Conservation (phyloP, 768 basidiomycete species). For the Kwoniella sp. region DNA sequence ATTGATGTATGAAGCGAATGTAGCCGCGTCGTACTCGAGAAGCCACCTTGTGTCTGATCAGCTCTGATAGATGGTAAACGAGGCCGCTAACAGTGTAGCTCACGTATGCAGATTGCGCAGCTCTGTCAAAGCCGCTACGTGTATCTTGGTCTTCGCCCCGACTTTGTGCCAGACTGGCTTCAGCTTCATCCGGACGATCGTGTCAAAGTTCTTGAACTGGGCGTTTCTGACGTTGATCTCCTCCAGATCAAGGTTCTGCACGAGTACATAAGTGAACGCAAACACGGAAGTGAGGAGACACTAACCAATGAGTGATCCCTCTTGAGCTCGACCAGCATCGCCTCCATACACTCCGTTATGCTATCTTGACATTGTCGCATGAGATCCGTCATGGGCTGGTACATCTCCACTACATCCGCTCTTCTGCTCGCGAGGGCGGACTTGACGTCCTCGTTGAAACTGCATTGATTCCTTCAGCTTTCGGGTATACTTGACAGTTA, state of each 20-base stretch:
- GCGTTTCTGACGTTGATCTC: constrained; percentile 88
- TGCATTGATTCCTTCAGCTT: constrained; percentile 45
- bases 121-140: constrained; percentile 80
- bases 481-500: not conserved
- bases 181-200: constrained; percentile 78
- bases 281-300: not conserved
- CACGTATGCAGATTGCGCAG: constrained; percentile 77
- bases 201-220: constrained; percentile 88
- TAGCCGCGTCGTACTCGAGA: constrained; percentile 81
- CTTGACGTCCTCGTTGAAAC: constrained; percentile 87
- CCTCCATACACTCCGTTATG: constrained; percentile 89
- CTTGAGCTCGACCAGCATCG: constrained; percentile 82
- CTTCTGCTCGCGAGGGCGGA: constrained; percentile 71
- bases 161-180: constrained; percentile 97
- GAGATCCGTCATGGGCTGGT: constrained; percentile 72
- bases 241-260: constrained; percentile 77
- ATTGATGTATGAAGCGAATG: constrained; percentile 87
- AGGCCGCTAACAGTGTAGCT: constrained; percentile 43
- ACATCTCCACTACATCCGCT: constrained; percentile 87
- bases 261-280: not conserved
- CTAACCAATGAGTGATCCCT: constrained; percentile 70
- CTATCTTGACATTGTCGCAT: constrained; percentile 92
- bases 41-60: constrained; percentile 60
- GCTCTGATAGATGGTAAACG: not conserved
- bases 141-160: constrained; percentile 81